These are phyloP conservation scores for Trichoderma atroviride DNA, from an alignment of 2,329 filamentous ascomycete genomes.

Conservation along the genomic window DNA sequence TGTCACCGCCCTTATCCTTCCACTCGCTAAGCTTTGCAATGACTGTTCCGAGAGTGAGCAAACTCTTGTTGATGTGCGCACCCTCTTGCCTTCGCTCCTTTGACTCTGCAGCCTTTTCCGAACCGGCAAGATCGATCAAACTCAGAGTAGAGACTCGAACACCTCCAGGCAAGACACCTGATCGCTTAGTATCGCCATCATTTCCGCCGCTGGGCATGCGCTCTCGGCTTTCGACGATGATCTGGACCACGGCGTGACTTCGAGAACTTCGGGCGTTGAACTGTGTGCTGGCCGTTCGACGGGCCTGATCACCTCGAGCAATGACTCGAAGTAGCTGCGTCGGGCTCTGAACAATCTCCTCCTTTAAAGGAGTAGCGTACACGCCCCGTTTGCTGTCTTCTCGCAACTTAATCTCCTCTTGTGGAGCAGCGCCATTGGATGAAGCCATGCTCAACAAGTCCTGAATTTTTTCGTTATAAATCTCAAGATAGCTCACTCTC, in stretches of 20 bases:
- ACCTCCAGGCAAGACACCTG: constrained; percentile 76
- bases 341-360: constrained; percentile 97
- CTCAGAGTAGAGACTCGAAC: constrained; percentile 94
- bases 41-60: constrained; percentile 92
- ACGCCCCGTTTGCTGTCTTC: constrained; percentile 96
- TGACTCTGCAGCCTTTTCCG: constrained; percentile 91
- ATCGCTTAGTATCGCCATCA: constrained; percentile 58
- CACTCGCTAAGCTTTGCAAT: constrained; percentile 89
- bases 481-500: constrained; percentile 96
- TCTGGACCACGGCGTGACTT: constrained; percentile 97
- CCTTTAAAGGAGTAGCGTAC: constrained; percentile 93
- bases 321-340: constrained; percentile 95
- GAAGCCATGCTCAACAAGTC: constrained; percentile 81
- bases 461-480: constrained; percentile 98
- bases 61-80: constrained; percentile 97
- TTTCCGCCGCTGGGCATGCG: constrained; percentile 62
- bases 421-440: constrained; percentile 57
- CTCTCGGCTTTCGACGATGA: constrained; percentile 95
- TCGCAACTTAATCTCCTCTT: constrained; percentile 95
- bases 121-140: constrained; percentile 93
- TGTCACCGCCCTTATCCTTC: constrained; percentile 79
- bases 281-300: constrained; percentile 90
- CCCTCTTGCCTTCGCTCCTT: constrained; percentile 94
- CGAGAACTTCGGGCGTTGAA: constrained; percentile 96
- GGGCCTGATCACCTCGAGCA: constrained; percentile 86